Evolutionary conservation across 345 rosid genomes (phyloP).

Genomic region (Brassica cretica): DNA sequence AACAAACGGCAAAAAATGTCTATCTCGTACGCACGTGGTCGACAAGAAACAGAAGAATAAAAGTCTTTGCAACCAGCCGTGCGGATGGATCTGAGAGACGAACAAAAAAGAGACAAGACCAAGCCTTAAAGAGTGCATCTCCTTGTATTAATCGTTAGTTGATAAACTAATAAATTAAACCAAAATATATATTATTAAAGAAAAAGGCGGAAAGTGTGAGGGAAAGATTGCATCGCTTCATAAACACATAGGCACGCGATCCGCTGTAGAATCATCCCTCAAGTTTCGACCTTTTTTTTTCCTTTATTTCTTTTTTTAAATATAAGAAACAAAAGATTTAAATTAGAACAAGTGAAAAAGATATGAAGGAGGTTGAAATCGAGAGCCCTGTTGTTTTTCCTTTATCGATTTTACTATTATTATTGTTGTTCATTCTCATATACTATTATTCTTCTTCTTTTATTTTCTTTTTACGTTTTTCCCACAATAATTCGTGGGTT

Average conservation of each 20-base stretch:
- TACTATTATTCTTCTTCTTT: conserved; percentile 17
- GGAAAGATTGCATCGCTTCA: conserved; percentile 22
- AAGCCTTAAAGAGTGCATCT: neutral
- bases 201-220: neutral
- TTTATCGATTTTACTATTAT: conserved; percentile 42
- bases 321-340: conserved; percentile 32
- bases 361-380: conserved; percentile 42
- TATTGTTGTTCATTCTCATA: conserved; percentile 37
- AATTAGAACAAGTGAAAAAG: conserved; percentile 23
- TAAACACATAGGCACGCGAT: conserved; percentile 39
- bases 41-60: neutral
- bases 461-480: conserved; percentile 31
- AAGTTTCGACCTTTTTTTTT: conserved; percentile 27
- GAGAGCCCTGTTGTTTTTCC: conserved; percentile 32
- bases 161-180: neutral
- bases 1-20: neutral
- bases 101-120: neutral
- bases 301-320: neutral
- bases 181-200: neutral
- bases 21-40: neutral
- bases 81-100: neutral
- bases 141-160: neutral
- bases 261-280: conserved; percentile 36
- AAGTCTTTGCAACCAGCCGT: neutral
- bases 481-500: conserved; percentile 27